These are phyloP conservation scores for Gynostemma pentaphyllum DNA, from an alignment of 306 rosid genomes.

Conservation along the genomic window DNA sequence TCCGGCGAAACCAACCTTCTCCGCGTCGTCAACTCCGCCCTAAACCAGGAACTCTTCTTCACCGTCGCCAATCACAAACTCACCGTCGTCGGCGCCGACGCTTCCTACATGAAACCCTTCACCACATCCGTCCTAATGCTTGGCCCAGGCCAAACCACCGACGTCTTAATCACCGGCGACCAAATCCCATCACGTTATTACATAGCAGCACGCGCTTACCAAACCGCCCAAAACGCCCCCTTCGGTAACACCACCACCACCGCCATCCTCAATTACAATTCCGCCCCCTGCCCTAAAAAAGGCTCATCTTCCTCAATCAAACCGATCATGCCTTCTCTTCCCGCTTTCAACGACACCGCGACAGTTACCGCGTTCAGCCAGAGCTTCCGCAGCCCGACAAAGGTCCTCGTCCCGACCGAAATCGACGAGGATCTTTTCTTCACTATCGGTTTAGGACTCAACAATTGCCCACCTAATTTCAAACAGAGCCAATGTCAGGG, in stretches of 20 bases:
- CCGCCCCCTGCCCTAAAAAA: constrained; percentile 38
- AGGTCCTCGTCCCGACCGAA: constrained; percentile 50
- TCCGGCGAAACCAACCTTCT: constrained; percentile 69
- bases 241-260: constrained; percentile 89
- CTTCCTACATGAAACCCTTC: constrained; percentile 78
- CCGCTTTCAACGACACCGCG: constrained; percentile 72
- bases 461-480: constrained; percentile 50
- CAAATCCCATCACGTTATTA: constrained; percentile 59
- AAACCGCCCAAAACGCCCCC: constrained; percentile 56
- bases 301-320: constrained; percentile 21
- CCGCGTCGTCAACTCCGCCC: constrained; percentile 62
- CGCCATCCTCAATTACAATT: constrained; percentile 63
- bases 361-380: constrained; percentile 54
- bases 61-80: constrained; percentile 70
- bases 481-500: constrained; percentile 40
- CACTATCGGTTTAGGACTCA: constrained; percentile 65
- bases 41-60: constrained; percentile 70
- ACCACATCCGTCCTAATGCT: constrained; percentile 67
- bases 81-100: constrained; percentile 78
- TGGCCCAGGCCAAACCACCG: constrained; percentile 97
- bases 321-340: constrained; percentile 54
- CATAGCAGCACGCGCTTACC: constrained; percentile 72
- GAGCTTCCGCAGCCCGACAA: constrained; percentile 41
- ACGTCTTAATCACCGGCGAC: constrained; percentile 63
- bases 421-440: constrained; percentile 66